phyloP scores from a whole-genome alignment of 108 stramenopile genomes.

The Asterionellopsis glacialis region DNA sequence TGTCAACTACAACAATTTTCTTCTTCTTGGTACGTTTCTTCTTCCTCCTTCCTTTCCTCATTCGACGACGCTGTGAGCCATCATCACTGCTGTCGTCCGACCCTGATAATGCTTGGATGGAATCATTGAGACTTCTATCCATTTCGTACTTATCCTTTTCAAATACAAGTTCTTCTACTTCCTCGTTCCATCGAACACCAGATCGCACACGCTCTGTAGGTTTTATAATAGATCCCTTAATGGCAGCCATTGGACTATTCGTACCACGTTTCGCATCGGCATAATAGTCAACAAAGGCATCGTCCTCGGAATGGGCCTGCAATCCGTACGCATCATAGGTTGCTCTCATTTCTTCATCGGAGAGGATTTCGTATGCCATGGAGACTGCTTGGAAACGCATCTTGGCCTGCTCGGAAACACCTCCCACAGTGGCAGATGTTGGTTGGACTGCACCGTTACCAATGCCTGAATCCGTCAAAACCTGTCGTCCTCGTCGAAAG shows the following conservation, averaged over 20 bases:
- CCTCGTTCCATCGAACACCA: conserved; percentile 38
- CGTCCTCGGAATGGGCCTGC: neutral
- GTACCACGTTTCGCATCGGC: neutral
- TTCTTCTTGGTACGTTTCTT: conserved; percentile 11
- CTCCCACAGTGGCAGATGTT: conserved; percentile 3
- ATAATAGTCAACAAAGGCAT: neutral
- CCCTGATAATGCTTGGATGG: conserved; percentile 1
- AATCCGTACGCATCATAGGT: conserved; percentile 21
- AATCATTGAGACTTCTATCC: neutral
- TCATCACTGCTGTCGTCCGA: neutral
- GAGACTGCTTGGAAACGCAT: conserved; percentile 36
- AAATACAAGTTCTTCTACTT: conserved; percentile 48
- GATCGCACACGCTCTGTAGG: neutral
- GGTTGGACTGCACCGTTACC: neutral
- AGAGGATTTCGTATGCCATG: conserved; percentile 46
- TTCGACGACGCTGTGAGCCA: neutral
- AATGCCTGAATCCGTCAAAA: conserved; percentile 4
- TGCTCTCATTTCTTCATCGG: conserved; percentile 26
- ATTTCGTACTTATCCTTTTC: conserved; percentile 20
- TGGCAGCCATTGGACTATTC: neutral
- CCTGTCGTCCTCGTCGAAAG: conserved; percentile 46
- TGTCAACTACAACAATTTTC: conserved; percentile 15
- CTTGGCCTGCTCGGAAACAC: conserved; percentile 10
- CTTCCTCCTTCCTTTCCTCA: neutral
- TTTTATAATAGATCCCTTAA: neutral